Conservation (phyloP, 306 rosid genomes). For the Ormosia emarginata region DNA sequence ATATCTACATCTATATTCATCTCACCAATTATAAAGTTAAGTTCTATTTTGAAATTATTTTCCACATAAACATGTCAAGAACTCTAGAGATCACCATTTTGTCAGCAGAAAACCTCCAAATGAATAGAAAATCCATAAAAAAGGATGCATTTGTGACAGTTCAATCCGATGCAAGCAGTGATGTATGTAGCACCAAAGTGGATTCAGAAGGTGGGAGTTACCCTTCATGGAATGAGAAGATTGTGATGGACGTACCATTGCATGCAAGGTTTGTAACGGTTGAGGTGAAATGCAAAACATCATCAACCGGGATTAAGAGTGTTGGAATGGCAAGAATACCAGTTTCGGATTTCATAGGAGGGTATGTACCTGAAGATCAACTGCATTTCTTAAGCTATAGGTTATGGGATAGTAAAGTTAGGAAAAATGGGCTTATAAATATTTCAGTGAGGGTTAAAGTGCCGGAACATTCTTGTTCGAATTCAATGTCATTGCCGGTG, state of each 20-base stretch:
- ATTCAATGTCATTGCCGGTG: neutral
- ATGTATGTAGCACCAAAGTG: constrained; percentile 9
- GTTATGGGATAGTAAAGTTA: constrained; percentile 53
- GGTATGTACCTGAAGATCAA: constrained; percentile 44
- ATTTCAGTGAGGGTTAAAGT: constrained; percentile 50
- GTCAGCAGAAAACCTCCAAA: constrained; percentile 50
- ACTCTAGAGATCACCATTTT: constrained; percentile 52
- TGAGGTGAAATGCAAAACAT: constrained; percentile 48
- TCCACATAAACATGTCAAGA: constrained; percentile 9
- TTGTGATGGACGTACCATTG: constrained; percentile 45
- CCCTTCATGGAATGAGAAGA: constrained; percentile 60
- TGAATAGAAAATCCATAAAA: constrained; percentile 28
- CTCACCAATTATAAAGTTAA: neutral
- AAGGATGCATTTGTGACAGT: constrained; percentile 49
- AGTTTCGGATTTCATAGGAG: constrained; percentile 48
- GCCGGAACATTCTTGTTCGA: neutral
- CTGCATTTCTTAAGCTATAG: constrained; percentile 72
- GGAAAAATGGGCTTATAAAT: constrained; percentile 67
- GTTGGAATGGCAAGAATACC: constrained; percentile 53
- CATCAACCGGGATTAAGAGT: constrained; percentile 12
- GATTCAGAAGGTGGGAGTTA: constrained; percentile 46
- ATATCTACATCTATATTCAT: neutral
- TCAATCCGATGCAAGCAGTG: constrained; percentile 18
- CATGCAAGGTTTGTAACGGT: constrained; percentile 32
- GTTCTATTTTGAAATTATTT: neutral